Base-by-base conservation (phyloP, 108 stramenopile genomes). In the Seminavis robusta region DNA sequence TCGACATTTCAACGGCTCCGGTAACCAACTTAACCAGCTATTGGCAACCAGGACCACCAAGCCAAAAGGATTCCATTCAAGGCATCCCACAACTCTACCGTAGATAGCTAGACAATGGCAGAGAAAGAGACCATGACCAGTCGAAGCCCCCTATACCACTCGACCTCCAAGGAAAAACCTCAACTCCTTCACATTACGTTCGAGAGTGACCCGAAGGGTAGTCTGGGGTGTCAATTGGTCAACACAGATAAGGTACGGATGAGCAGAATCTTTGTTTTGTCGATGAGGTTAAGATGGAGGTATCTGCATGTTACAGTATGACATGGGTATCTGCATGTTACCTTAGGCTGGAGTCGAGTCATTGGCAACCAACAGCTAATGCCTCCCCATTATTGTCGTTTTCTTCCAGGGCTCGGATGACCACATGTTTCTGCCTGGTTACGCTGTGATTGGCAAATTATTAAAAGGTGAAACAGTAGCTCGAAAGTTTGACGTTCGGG, bases 361-460 rank as follows among this genome's bases (percentile, higher is more conserved):
- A n/a, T n/a, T n/a, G n/a, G n/a, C n/a, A n/a, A n/a, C n/a, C n/a
- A n/a, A n/a, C n/a, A n/a, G n/a, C n/a, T n/a, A n/a, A n/a, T n/a
- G n/a, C n/a, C n/a, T n/a, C n/a, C n/a, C n/a, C n/a, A n/a, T n/a
- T n/a, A n/a, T n/a, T n/a, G n/a, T n/a, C n/a, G n/a, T n/a, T n/a
- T n/a, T n/a, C n/a, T n/a, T 27, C 7, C 20, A 43, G 17, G 42
- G 23, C 5, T 6, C 48, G 23, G 48, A 49, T 26, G 5, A 8
- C 48, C 4, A 49, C 48, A 90, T 90, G 85, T 86, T 85, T 52
- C 24, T 64, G 8, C 89, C 89, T 6, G 76, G 80, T 23, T 90
- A 73, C 58, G 85, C 85, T 20, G 56, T 73, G 15, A 67, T 90
- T 10, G 81, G 74, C 0, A 50, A 59, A 0, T 46, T 90, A 34